phyloP scores from a whole-genome alignment of 768 basidiomycete genomes.

The Terana coerulea region DNA sequence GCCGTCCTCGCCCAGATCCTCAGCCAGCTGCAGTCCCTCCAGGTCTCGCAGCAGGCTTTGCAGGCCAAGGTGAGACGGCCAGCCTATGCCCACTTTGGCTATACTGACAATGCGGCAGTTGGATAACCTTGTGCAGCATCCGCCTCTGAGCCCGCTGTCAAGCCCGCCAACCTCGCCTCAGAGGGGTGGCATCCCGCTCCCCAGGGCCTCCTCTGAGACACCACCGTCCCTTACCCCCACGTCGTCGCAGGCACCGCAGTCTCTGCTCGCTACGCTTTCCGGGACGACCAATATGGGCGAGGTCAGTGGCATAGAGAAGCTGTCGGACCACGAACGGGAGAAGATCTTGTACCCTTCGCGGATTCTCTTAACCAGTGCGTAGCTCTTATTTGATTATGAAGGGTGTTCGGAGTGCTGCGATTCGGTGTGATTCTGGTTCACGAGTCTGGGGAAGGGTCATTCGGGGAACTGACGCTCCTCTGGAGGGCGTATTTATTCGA shows the following conservation, averaged over 20 bases:
- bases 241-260: slow-evolving; percentile 7
- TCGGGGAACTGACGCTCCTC: no score
- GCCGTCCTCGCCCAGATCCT: slow-evolving; percentile 71
- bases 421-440: no score
- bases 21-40: slow-evolving; percentile 63
- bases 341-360: slow-evolving; percentile 76
- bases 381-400: slow-evolving; percentile 2
- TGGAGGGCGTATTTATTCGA: no score
- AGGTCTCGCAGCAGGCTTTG: slow-evolving; percentile 70
- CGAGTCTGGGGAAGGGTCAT: no score
- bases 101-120: neutral
- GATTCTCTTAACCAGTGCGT: slow-evolving; percentile 72
- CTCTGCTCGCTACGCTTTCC: slow-evolving; percentile 13
- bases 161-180: slow-evolving; percentile 11
- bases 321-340: slow-evolving; percentile 63
- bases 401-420: no score
- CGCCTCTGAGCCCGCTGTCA: neutral
- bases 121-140: slow-evolving; percentile 7
- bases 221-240: slow-evolving; percentile 8
- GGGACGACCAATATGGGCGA: neutral
- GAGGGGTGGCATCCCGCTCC: slow-evolving; percentile 12
- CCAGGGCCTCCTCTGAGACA: slow-evolving; percentile 11
- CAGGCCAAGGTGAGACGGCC: slow-evolving; percentile 64
- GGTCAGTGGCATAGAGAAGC: slow-evolving; percentile 1
- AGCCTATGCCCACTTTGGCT: slow-evolving; percentile 1